Percentiles rank a stretch among this genome's conserved stretches.
Conservation (phyloP, 495 filamentous ascomycete species). For the Niebla homalea region DNA sequence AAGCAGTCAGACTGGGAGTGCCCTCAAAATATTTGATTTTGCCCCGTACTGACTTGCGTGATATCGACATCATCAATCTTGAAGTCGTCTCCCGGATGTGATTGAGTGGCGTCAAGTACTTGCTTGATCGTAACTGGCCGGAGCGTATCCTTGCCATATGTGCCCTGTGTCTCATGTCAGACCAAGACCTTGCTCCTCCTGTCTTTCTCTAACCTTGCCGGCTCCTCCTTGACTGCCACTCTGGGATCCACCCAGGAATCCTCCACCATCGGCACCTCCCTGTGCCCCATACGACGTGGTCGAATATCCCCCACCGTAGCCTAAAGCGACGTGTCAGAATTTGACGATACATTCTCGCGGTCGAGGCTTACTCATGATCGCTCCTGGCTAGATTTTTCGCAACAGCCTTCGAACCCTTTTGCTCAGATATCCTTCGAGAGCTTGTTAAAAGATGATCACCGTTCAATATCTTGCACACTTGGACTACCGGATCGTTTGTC, state of each 20-base stretch:
- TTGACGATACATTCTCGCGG: no score
- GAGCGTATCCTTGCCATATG: constrained; percentile 54
- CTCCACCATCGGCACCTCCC: constrained; percentile 49
- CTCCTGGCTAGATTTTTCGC: no score
- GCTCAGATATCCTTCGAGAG: no score
- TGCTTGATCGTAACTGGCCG: constrained; percentile 93
- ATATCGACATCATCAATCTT: constrained; percentile 63
- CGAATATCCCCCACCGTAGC: constrained; percentile 32
- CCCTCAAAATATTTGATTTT: neutral
- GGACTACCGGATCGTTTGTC: no score
- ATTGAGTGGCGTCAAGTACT: constrained; percentile 62
- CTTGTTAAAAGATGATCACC: no score
- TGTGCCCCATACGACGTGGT: constrained; percentile 45
- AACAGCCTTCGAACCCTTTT: no score
- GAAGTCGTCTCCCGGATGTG: constrained; percentile 61
- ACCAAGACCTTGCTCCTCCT: constrained; percentile 4
- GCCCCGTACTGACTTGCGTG: constrained; percentile 27
- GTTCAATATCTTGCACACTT: no score
- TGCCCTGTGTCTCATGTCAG: constrained; percentile 28
- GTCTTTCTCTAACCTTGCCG: constrained; percentile 20
- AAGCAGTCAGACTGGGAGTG: constrained; percentile 10
- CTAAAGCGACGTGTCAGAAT: neutral
- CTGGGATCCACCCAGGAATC: constrained; percentile 45
- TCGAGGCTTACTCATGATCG: no score
- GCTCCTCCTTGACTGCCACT: constrained; percentile 35